Evolutionary conservation across 2,329 filamentous ascomycete species (phyloP).

Genomic region (Colletotrichum cereale): DNA sequence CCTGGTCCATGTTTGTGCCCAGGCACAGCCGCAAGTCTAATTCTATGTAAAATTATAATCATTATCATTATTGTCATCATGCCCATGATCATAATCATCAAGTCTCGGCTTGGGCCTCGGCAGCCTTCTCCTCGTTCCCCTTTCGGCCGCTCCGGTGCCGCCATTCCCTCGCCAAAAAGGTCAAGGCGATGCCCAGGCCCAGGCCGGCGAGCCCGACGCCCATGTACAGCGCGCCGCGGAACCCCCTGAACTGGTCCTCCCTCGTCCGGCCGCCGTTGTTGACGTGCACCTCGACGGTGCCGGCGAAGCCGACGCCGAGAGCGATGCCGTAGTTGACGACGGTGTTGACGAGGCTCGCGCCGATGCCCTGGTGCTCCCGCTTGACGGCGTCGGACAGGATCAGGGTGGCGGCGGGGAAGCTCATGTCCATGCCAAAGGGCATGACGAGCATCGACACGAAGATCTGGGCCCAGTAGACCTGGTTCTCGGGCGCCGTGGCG

Average conservation of each 20-base stretch:
- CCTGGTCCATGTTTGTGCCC: too few species aligned
- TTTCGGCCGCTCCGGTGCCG: background rate
- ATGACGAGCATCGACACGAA: conserved; percentile 71
- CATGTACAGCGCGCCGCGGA: conserved; percentile 56
- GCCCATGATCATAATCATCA: background rate
- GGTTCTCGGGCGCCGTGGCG: conserved; percentile 62
- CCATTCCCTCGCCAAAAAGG: conserved; percentile 37
- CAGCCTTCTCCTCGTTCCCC: conserved; percentile 13
- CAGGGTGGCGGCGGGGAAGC: conserved; percentile 71
- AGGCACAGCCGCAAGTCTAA: background rate
- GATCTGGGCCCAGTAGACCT: conserved; percentile 74
- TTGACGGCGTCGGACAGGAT: conserved; percentile 67
- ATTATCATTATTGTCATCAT: background rate
- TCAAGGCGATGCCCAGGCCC: conserved; percentile 20
- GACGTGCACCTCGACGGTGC: conserved; percentile 67
- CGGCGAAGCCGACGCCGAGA: conserved; percentile 74
- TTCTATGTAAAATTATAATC: background rate
- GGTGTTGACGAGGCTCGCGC: conserved; percentile 69
- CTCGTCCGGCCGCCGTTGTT: conserved; percentile 40
- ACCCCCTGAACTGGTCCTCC: conserved; percentile 49
- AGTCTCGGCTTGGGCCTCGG: background rate
- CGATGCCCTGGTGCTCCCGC: conserved; percentile 60
- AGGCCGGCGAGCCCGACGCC: conserved; percentile 52
- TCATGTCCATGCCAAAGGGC: conserved; percentile 76
- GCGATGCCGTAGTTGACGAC: conserved; percentile 78